These are phyloP conservation scores for Aspergillus baeticus DNA, from an alignment of 495 filamentous ascomycete species.

Conservation along the genomic window DNA sequence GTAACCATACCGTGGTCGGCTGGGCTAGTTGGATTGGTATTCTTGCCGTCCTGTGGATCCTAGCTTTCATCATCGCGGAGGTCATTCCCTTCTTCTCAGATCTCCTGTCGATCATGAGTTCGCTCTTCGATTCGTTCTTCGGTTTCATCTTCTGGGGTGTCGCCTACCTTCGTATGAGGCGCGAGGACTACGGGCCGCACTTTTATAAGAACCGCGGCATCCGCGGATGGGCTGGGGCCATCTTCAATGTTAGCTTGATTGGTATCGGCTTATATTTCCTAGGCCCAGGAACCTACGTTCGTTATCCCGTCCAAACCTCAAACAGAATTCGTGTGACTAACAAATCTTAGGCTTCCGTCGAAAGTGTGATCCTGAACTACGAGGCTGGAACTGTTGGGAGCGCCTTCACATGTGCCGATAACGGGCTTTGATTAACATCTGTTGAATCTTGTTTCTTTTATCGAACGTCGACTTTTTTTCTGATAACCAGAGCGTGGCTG, in stretches of 20 bases:
- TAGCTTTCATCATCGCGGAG: conserved; percentile 81
- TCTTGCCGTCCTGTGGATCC: conserved; percentile 68
- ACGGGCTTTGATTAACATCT: conserved; percentile 39
- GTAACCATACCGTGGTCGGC: conserved; percentile 74
- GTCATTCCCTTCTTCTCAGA: conserved; percentile 91
- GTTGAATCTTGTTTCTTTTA: not conserved
- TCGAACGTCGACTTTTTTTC: not conserved
- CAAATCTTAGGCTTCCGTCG: conserved; percentile 48
- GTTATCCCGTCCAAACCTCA: conserved; percentile 21
- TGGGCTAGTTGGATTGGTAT: conserved; percentile 78
- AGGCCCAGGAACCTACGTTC: conserved; percentile 75
- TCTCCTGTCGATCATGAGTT: conserved; percentile 80
- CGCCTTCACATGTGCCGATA: conserved; percentile 64
- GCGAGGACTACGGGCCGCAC: conserved; percentile 60
- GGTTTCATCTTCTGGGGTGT: conserved; percentile 94
- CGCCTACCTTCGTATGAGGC: conserved; percentile 80
- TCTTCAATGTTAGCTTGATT: conserved; percentile 69
- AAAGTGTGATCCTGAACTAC: conserved; percentile 65
- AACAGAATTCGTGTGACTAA: conserved; percentile 8
- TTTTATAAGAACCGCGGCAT: conserved; percentile 59
- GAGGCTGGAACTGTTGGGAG: conserved; percentile 50
- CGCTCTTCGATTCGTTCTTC: conserved; percentile 89
- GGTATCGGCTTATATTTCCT: conserved; percentile 73
- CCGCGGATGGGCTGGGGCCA: conserved; percentile 59
- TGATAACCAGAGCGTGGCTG: not conserved